Base-by-base conservation (phyloP, 2,329 filamentous ascomycete species). In the Botryotinia narcissicola region DNA sequence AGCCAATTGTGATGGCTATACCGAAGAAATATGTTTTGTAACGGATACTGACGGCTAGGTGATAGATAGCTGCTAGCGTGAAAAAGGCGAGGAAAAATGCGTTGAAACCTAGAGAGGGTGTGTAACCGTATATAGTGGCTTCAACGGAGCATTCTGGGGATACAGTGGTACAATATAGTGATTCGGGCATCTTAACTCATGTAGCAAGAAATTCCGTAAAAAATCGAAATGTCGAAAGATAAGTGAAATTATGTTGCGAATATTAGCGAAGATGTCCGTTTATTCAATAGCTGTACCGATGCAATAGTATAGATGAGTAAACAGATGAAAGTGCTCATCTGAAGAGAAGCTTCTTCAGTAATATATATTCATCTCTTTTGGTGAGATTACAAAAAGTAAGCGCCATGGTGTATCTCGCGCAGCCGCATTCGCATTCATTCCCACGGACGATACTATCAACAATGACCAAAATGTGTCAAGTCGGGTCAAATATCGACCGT, bases 21-120 rank as follows among this genome's bases (percentile, higher is more conserved):
- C 82, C 84, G 77, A 86, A 90, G 5, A 84, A 84, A 83, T 86
- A 89, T 18, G 87, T 89, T 77, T 82, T 83, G 77, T 85, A 87
- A 81, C 83, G 83, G 14, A 85, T 74, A 9, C 86, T 86, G 16
- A 85, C 75, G 44, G 76, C 76, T 29, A 85, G 70, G 32, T 86
- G 82, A 10, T 81, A 80, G n/a, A 88, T 40, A 10, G 82, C 79
- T 14, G 83, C 81, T 3, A 86, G 46, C 16, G 83, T 85, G 74
- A 88, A 90, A 48, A 81, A 83, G 73, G 85, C 80, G 61, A 85
- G 80, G 79, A 90, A 87, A 80, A 89, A 88, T 78, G 84, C 82
- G 78, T 88, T 87, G 75, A 86, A 83, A 67, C 86, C 86, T 20
- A 84, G 80, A 78, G 87, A 88, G 20, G 88, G 88, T 59, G 84